A percentile compares a stretch with the other conserved stretches of the same genome.
Evolutionary conservation across 169 alveolate genomes (phyloP).

Genomic region (Plasmodium coatneyi): DNA sequence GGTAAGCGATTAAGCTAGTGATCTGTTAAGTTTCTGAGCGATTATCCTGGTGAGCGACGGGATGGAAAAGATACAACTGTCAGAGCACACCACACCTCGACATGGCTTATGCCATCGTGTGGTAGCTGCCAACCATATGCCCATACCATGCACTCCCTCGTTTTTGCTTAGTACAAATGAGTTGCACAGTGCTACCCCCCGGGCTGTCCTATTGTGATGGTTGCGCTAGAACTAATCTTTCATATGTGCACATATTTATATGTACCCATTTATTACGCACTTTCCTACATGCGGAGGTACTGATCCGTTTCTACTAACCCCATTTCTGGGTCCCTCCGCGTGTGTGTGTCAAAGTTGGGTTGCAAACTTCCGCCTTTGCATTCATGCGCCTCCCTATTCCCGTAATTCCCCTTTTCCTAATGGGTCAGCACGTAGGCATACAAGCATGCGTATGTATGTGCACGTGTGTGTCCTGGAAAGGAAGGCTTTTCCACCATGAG

Average conservation of each 20-base stretch:
- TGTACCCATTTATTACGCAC: not conserved
- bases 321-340: not conserved
- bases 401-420: not conserved
- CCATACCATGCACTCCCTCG: not conserved
- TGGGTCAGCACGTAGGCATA: not conserved
- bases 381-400: not conserved
- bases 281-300: not conserved
- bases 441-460: not conserved
- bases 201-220: not conserved
- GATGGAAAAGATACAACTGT: not conserved
- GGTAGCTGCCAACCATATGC: not conserved
- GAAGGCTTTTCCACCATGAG: not conserved
- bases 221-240: not conserved
- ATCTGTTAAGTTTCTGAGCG: too few species aligned
- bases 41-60: not conserved
- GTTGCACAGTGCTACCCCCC: not conserved
- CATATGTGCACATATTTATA: not conserved
- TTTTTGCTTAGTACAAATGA: not conserved
- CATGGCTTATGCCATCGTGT: not conserved
- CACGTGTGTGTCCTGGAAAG: not conserved
- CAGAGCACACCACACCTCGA: not conserved
- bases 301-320: not conserved
- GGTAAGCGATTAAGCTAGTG: too few species aligned
- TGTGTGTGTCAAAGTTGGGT: not conserved
- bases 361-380: not conserved